Evolutionary conservation across 2,329 filamentous ascomycete species (phyloP).

Genomic region (Tolypocladium paradoxum): DNA sequence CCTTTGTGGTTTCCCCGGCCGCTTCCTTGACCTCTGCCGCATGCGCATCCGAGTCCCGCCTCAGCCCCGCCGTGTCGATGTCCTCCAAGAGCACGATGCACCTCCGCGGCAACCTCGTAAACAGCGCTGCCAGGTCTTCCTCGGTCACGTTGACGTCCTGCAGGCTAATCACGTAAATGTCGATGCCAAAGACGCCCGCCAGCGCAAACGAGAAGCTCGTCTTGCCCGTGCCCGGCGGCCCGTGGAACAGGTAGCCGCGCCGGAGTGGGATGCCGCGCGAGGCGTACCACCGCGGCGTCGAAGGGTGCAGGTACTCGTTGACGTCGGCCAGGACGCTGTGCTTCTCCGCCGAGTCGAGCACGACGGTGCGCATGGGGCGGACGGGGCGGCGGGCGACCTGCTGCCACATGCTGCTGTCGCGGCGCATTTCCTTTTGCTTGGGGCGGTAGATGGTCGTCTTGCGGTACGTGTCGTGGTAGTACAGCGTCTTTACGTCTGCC

Average conservation of each 20-base stretch:
- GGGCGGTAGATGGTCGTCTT: conserved; percentile 49
- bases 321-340: conserved; percentile 57
- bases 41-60: conserved; percentile 26
- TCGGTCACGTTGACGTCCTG: conserved; percentile 51
- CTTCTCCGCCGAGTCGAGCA: conserved; percentile 59
- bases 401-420: conserved; percentile 39
- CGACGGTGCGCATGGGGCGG: conserved; percentile 63
- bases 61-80: conserved; percentile 55
- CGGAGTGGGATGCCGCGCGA: conserved; percentile 66
- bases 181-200: conserved; percentile 53
- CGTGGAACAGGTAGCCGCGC: conserved; percentile 67
- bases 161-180: conserved; percentile 51
- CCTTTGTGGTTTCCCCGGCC: conserved; percentile 6
- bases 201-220: conserved; percentile 56
- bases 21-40: conserved; percentile 9
- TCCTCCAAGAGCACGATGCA: conserved; percentile 61
- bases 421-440: conserved; percentile 31
- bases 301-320: conserved; percentile 66
- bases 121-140: conserved; percentile 47
- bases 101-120: conserved; percentile 47
- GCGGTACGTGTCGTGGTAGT: conserved; percentile 40
- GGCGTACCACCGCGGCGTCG: conserved; percentile 62
- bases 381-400: conserved; percentile 53
- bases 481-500: conserved; percentile 39
- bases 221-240: conserved; percentile 66